Conservation (phyloP, 495 filamentous ascomycete genomes). For the Cudoniella acicularis region DNA sequence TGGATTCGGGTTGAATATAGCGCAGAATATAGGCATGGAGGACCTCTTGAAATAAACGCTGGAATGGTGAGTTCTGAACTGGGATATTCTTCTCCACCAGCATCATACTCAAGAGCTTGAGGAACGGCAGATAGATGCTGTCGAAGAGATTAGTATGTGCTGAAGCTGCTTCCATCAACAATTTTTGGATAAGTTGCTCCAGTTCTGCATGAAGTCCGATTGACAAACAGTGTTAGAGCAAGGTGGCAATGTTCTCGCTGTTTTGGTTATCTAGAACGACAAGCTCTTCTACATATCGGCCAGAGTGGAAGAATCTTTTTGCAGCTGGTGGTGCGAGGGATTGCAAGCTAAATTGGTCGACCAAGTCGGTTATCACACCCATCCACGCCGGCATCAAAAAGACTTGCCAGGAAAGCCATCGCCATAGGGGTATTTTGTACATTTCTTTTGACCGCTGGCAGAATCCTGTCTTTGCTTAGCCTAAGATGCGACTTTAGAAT, state of each 20-base stretch:
- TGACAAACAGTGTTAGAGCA: background rate
- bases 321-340: background rate
- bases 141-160: background rate
- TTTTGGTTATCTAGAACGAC: background rate
- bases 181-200: background rate
- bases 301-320: background rate
- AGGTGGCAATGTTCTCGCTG: constrained; percentile 1
- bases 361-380: constrained; percentile 11
- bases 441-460: constrained; percentile 14
- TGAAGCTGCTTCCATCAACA: background rate
- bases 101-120: background rate
- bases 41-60: background rate
- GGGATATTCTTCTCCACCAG: background rate
- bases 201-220: background rate
- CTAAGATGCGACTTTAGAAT: background rate
- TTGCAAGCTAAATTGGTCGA: constrained; percentile 1
- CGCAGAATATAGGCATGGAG: constrained; percentile 4
- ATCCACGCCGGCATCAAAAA: background rate
- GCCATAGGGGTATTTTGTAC: constrained; percentile 1
- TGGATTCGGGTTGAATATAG: constrained; percentile 1
- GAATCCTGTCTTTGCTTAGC: constrained; percentile 5
- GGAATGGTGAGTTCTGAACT: background rate
- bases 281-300: background rate
- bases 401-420: constrained; percentile 3
- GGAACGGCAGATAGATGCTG: constrained; percentile 5